phyloP scores from a whole-genome alignment of 805 yeast genomes.

The Metschnikowia corniflorae region DNA sequence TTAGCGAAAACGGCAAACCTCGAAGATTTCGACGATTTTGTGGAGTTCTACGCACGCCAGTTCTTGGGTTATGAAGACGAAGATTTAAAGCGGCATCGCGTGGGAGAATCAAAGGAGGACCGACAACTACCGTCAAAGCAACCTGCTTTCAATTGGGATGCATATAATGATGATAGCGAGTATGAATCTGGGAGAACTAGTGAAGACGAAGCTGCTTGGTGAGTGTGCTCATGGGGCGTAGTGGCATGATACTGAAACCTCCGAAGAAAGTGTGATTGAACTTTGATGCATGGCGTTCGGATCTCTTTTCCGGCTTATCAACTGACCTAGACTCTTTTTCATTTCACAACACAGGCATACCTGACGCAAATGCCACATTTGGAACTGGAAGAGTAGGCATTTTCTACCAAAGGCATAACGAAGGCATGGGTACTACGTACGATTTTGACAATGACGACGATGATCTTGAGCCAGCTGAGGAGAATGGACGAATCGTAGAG shows the following conservation, averaged over 20 bases:
- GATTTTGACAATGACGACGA: conserved; percentile 3
- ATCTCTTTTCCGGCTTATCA: too few species aligned
- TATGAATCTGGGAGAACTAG: conserved; percentile 1
- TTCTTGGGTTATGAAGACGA: conserved; percentile 8
- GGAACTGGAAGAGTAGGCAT: conserved; percentile 49
- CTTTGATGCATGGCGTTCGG: too few species aligned
- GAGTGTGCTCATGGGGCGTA: too few species aligned
- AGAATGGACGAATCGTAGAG: conserved; percentile 15
- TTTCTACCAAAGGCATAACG: conserved; percentile 55
- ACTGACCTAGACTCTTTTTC: conserved; percentile 54
- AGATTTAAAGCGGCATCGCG: conserved; percentile 9
- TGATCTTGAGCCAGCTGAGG: conserved; percentile 23
- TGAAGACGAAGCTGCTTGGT: too few species aligned
- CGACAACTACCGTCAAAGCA: too few species aligned
- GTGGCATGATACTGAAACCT: too few species aligned
- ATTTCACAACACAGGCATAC: conserved; percentile 8
- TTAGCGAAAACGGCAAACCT: conserved; percentile 6
- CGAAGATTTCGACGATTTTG: conserved; percentile 15
- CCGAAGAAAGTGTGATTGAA: too few species aligned
- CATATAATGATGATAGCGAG: conserved; percentile 15
- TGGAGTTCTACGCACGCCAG: conserved; percentile 14
- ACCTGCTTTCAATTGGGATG: conserved; percentile 14
- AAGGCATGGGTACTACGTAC: conserved; percentile 31
- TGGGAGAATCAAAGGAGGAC: too few species aligned
- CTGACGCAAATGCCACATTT: conserved; percentile 42